A percentile compares a stretch with the other conserved stretches of the same genome.
phyloP scores from a whole-genome alignment of 2,329 filamentous ascomycete species.

The Claviceps quebecensis region DNA sequence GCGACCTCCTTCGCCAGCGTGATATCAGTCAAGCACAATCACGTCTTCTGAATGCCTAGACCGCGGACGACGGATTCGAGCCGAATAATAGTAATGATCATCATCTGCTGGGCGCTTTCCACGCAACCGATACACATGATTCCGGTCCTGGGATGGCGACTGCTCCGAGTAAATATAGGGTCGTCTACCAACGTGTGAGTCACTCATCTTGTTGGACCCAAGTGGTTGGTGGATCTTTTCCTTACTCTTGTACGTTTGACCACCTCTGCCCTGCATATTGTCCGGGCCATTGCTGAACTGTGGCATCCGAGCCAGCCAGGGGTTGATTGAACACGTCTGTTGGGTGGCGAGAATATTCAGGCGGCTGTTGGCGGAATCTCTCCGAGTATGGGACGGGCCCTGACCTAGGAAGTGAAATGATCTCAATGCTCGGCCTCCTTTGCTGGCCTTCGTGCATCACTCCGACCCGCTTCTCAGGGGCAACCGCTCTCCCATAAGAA shows the following conservation, averaged over 20 bases:
- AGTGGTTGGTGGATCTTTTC: not conserved
- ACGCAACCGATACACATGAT: not conserved
- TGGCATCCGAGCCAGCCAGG: not conserved
- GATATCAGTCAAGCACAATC: slow-evolving; percentile 18
- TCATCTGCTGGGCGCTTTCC: slow-evolving; percentile 4
- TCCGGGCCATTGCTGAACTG: not conserved
- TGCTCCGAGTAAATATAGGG: not conserved
- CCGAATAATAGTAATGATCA: slow-evolving; percentile 2
- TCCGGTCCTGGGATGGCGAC: not conserved
- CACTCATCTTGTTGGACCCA: not conserved
- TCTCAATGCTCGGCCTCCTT: slow-evolving; percentile 9
- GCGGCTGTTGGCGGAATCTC: not conserved
- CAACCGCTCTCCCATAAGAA: slow-evolving; percentile 7
- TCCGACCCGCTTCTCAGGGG: slow-evolving; percentile 12
- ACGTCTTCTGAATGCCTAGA: slow-evolving; percentile 14
- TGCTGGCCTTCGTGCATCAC: slow-evolving; percentile 10
- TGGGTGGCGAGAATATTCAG: not conserved
- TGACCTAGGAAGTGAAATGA: slow-evolving; percentile 8
- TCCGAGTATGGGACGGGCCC: slow-evolving; percentile 1
- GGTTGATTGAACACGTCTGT: not conserved
- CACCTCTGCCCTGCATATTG: not conserved
- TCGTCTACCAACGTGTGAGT: slow-evolving; percentile 1
- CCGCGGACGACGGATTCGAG: slow-evolving; percentile 5
- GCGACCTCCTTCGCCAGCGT: not conserved
- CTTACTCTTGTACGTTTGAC: slow-evolving; percentile 3